phyloP scores from a whole-genome alignment of 169 alveolate species.

The Cryptosporidium ubiquitum region DNA sequence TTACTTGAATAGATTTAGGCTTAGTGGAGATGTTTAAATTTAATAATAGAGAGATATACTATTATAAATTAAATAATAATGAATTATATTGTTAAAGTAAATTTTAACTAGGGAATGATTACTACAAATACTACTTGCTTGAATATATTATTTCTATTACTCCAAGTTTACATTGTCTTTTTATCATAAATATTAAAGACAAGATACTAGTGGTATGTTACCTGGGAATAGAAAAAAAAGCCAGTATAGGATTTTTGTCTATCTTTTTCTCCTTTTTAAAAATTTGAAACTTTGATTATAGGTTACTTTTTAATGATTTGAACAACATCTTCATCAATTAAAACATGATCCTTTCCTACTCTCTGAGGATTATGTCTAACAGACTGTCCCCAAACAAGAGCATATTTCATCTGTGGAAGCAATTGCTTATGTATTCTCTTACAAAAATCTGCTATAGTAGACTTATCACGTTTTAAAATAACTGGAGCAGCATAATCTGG shows the following conservation, averaged over 20 bases:
- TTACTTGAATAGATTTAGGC: constrained; percentile 18
- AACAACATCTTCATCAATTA: constrained; percentile 89
- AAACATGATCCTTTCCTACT: constrained; percentile 95
- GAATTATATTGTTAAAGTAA: neutral
- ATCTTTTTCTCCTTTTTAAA: too few species aligned
- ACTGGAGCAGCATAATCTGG: constrained; percentile 97
- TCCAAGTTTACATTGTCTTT: too few species aligned
- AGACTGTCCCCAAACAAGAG: constrained; percentile 98
- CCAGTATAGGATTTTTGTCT: too few species aligned
- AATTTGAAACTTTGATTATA: neutral
- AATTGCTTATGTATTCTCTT: constrained; percentile 85
- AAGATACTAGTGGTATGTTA: too few species aligned
- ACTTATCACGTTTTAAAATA: constrained; percentile 88
- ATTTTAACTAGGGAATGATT: neutral
- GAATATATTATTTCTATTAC: too few species aligned
- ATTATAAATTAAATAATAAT: neutral
- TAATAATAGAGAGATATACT: neutral
- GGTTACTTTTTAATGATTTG: constrained; percentile 86
- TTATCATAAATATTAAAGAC: too few species aligned
- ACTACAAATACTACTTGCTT: neutral
- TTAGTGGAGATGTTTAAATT: neutral
- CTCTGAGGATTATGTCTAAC: constrained; percentile 96
- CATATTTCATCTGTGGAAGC: constrained; percentile 91
- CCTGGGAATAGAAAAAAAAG: too few species aligned
- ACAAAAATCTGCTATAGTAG: constrained; percentile 86